Evolutionary conservation across 1,284 basidiomycete genomes (phyloP).

Genomic region (Earliella scabrosa): DNA sequence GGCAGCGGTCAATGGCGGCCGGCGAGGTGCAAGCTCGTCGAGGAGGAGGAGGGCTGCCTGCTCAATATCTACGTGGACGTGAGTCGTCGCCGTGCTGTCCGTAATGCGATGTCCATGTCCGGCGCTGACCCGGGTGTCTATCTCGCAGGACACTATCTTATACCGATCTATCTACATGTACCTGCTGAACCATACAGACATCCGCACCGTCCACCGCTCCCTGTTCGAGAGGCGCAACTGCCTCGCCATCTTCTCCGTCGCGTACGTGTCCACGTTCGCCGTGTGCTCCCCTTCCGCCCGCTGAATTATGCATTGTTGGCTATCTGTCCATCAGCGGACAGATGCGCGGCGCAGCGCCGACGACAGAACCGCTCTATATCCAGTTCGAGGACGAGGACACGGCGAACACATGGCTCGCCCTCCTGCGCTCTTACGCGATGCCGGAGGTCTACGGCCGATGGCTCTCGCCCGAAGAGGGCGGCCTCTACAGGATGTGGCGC

Average conservation of each 20-base stretch:
- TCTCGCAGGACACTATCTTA: conserved; percentile 66
- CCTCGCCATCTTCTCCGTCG: conserved; percentile 65
- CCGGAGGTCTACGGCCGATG: conserved; percentile 76
- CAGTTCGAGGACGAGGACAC: conserved; percentile 63
- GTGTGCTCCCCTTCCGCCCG: conserved; percentile 1
- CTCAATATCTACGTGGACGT: conserved; percentile 78
- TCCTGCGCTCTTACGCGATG: conserved; percentile 75
- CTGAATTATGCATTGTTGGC: no score
- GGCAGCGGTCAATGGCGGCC: conserved; percentile 67
- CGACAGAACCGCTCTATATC: conserved; percentile 71
- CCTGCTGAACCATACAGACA: conserved; percentile 73
- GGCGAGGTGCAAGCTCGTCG: conserved; percentile 69
- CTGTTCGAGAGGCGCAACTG: conserved; percentile 74
- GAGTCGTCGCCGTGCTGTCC: conserved; percentile 27
- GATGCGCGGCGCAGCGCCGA: conserved; percentile 57
- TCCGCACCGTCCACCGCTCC: conserved; percentile 70
- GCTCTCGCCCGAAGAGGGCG: conserved; percentile 62
- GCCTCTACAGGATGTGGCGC: conserved; percentile 84
- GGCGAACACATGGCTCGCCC: conserved; percentile 72
- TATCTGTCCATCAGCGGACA: conserved; percentile 49
- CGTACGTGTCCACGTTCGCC: conserved; percentile 43
- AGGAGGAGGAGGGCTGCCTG: conserved; percentile 67
- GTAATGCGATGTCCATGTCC: not conserved
- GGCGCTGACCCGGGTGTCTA: conserved; percentile 16
- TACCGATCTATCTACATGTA: conserved; percentile 76